These are phyloP conservation scores for Byssoonygena ceratinophila DNA, from an alignment of 2,329 filamentous ascomycete genomes.

Conservation along the genomic window DNA sequence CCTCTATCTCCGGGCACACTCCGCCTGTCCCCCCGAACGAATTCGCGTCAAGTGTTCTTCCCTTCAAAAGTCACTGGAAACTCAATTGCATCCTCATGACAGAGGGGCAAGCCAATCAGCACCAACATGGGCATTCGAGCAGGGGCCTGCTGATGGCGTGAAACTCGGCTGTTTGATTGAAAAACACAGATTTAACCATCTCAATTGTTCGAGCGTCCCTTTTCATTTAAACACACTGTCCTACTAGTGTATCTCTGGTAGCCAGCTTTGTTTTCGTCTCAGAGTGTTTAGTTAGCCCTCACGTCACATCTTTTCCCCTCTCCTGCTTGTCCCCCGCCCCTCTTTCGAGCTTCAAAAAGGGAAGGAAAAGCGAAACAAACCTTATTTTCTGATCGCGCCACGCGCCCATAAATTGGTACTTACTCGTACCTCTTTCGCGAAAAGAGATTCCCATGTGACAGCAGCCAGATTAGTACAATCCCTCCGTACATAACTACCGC, in stretches of 20 bases:
- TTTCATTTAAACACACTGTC: not conserved
- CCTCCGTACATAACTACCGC: no score
- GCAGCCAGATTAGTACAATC: not conserved
- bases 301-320: not conserved
- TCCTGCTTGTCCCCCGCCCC: no score
- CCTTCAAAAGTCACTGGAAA: not conserved
- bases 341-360: no score
- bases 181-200: no score
- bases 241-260: not conserved
- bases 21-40: no score
- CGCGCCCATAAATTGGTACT: no score
- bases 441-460: conserved; percentile 1
- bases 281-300: not conserved
- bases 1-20: not conserved
- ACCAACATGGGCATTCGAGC: no score
- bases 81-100: conserved; percentile 10
- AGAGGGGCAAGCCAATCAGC: not conserved
- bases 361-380: not conserved
- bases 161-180: not conserved
- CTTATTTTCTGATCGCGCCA: no score
- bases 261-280: not conserved
- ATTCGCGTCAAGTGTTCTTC: not conserved
- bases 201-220: no score
- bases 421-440: not conserved
- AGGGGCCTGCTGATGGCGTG: no score